Conservation (phyloP, 108 stramenopile species). For the Nannochloropsis salina region DNA sequence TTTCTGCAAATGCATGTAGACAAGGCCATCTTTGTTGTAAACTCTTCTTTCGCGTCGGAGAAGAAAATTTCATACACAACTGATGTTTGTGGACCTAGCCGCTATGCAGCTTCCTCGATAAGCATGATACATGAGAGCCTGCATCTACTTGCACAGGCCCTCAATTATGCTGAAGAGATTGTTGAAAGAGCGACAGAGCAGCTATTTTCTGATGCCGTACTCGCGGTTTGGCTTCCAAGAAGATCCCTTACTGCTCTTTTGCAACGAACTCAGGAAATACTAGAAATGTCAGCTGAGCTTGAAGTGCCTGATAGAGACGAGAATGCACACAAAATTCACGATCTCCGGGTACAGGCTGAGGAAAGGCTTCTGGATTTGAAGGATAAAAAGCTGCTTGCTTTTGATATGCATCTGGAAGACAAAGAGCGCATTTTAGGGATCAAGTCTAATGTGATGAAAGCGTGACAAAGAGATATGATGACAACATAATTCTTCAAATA, state of each 20-base stretch:
- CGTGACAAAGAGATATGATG: too few relatives aligned
- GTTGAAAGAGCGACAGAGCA: background rate
- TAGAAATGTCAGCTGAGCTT: background rate
- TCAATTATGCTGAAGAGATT: background rate
- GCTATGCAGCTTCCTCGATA: background rate
- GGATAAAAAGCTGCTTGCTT: background rate
- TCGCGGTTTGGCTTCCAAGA: background rate
- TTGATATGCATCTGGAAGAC: conserved; percentile 1
- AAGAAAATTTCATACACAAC: background rate
- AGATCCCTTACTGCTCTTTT: background rate
- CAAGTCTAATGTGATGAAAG: background rate
- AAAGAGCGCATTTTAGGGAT: background rate
- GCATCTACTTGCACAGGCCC: background rate
- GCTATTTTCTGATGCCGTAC: background rate
- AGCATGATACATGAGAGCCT: background rate
- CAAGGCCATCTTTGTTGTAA: background rate
- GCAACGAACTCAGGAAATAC: background rate
- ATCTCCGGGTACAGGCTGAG: background rate
- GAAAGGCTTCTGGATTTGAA: background rate
- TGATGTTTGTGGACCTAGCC: too few relatives aligned
- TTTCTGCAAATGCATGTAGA: conserved; percentile 15
- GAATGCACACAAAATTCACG: background rate
- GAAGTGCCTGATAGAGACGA: background rate
- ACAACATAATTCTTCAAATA: too few relatives aligned
- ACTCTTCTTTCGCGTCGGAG: background rate